These are phyloP conservation scores for Geoglossum glabrum DNA, from an alignment of 495 filamentous ascomycete genomes.

Conservation along the genomic window DNA sequence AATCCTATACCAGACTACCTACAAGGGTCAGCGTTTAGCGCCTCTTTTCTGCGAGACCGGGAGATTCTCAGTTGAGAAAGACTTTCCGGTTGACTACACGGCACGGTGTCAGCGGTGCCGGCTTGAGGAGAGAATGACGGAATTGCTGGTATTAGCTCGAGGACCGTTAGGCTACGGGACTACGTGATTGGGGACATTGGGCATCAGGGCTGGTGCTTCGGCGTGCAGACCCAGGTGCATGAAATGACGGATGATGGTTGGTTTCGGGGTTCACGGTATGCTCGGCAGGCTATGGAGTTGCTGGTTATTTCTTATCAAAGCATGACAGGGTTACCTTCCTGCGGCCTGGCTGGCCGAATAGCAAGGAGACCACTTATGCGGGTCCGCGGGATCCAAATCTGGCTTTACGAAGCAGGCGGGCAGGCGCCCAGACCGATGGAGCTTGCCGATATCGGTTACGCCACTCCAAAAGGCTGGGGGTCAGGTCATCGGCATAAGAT, in stretches of 20 bases:
- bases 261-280: neutral
- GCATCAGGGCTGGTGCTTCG: neutral
- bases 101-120: neutral
- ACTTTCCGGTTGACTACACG: neutral
- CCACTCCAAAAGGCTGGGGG: neutral
- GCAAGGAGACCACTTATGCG: neutral
- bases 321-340: neutral
- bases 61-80: neutral
- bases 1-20: neutral
- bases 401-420: neutral
- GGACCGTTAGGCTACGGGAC: neutral
- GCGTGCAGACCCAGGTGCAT: neutral
- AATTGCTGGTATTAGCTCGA: neutral
- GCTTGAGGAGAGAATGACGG: neutral
- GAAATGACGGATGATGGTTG: neutral
- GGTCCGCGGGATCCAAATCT: neutral
- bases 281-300: neutral
- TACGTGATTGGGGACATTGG: neutral
- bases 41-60: neutral
- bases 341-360: neutral
- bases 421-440: neutral
- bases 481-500: neutral
- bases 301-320: neutral
- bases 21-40: neutral
- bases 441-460: no score